Evolutionary conservation across 176 grass and related monocot genomes (phyloP).

Genomic region (Cenchrus purpureus): DNA sequence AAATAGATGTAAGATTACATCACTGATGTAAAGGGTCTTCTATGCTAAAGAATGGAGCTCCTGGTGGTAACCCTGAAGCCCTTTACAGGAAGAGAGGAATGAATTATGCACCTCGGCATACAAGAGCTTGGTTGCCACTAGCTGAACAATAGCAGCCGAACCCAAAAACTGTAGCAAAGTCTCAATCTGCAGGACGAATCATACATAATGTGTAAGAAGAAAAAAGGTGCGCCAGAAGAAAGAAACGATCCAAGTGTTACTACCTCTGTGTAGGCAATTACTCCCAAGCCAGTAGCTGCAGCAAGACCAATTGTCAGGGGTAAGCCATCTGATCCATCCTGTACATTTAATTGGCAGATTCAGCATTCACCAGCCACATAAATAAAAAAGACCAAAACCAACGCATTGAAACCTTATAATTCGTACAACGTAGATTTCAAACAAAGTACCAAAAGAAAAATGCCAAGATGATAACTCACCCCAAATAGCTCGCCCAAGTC

Average conservation of each 20-base stretch:
- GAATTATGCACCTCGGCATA: constrained; percentile 70
- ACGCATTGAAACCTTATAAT: neutral
- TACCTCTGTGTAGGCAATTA: constrained; percentile 89
- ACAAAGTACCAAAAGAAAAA: neutral
- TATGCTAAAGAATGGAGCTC: neutral
- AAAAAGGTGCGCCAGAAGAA: neutral
- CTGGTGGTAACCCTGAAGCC: neutral
- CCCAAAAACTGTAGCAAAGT: constrained; percentile 92
- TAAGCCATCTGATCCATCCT: constrained; percentile 75
- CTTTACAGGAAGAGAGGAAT: constrained; percentile 26
- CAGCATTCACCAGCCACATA: constrained; percentile 17
- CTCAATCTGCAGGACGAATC: constrained; percentile 71
- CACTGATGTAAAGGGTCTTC: neutral
- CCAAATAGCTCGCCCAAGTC: constrained; percentile 69
- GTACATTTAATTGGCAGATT: constrained; percentile 28
- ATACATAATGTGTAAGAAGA: constrained; percentile 29
- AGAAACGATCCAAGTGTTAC: neutral
- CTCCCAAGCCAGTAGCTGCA: constrained; percentile 82
- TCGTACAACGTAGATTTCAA: neutral
- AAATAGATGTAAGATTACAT: constrained; percentile 23
- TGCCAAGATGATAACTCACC: constrained; percentile 52
- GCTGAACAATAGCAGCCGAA: constrained; percentile 86
- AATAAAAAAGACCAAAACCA: neutral
- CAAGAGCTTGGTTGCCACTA: constrained; percentile 68
- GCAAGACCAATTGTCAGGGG: constrained; percentile 83